Base-by-base conservation (phyloP, 2,329 filamentous ascomycete species). In the Thelonectria rubi region DNA sequence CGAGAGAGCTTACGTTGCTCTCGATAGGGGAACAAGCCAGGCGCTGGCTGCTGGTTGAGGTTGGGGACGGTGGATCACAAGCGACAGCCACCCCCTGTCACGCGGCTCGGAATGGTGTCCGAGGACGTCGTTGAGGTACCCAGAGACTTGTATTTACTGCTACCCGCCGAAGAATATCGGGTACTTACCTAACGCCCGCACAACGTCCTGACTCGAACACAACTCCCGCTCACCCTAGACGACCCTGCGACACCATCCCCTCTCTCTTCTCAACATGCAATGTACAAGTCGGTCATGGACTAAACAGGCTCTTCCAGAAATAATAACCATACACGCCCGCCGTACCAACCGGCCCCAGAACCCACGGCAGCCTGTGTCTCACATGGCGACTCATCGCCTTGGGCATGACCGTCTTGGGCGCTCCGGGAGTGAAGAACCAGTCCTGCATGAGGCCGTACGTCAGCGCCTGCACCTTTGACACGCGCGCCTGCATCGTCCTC, bases 401-500 rank as follows among this genome's bases (percentile, higher is more conserved):
- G 21, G 80, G 77, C 55, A 86, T 80, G 15, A 77, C 73, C 4
- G 75, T 71, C 46, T 78, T 72, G 17, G 83, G 83, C 10, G 79
- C 78, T 2, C 78, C 80, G 3, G 77, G 75, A 0, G 79, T 82
- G 60, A 82, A 81, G 66, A 85, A 77, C 79, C 81, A 83, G 40
- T 79, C 74, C 30, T 75, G 72, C 68, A 80, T 79, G 40, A 83
- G 69, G 56, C 84, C 81, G 49, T 80, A 80, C 10, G 77, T 76
- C 17, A 84, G 74, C 43, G 73, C 68, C 65, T 79, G 76, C 58
- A 82, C 73, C 42, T 71, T 69, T 50, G 71, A 67, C 15, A 76
- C 73, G 2, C 80, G 76, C 6, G 66, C 58, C 37, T 76, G 79
- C 78, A 81, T 80, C 10, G 67, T 69, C 42, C 72, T 66, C 65